Conservation (phyloP, 2,329 filamentous ascomycete species). For the Dactylellina haptotyla region DNA sequence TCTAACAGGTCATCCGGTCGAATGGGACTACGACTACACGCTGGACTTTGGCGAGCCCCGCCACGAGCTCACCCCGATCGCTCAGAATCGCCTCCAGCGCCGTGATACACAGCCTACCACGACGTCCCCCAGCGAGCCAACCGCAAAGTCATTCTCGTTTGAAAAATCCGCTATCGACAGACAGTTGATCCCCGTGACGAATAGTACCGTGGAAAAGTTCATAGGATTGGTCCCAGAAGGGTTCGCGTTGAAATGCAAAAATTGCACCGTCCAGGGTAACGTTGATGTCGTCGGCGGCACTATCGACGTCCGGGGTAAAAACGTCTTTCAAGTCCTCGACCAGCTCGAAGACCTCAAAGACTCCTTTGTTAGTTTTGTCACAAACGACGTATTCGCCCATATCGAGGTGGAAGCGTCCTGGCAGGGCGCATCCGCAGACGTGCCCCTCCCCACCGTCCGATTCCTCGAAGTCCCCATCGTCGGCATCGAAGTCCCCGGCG, state of each 20-base stretch:
- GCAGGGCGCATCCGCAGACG: neutral
- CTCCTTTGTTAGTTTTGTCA: conserved; percentile 1
- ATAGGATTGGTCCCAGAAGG: neutral
- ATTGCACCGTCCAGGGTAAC: conserved; percentile 15
- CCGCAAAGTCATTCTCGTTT: conserved; percentile 4
- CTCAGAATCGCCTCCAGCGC: conserved; percentile 11
- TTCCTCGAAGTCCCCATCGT: conserved; percentile 1
- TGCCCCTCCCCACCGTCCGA: neutral
- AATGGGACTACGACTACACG: conserved; percentile 15
- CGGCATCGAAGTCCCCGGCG: neutral
- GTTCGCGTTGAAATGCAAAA: conserved; percentile 11
- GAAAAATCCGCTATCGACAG: neutral
- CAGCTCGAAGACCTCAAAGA: neutral
- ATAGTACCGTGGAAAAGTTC: neutral
- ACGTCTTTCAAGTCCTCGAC: neutral
- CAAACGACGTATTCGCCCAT: conserved; percentile 22
- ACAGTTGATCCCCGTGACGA: conserved; percentile 1
- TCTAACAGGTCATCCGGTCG: neutral
- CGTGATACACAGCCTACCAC: neutral
- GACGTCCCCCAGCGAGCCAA: neutral
- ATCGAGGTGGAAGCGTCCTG: conserved; percentile 21
- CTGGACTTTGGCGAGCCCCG: neutral
- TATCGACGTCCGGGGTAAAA: neutral
- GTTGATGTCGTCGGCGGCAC: conserved; percentile 5
- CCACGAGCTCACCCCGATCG: neutral